Base-by-base conservation (phyloP, 2,329 filamentous ascomycete genomes). In the Reticulascus tulasneorum region DNA sequence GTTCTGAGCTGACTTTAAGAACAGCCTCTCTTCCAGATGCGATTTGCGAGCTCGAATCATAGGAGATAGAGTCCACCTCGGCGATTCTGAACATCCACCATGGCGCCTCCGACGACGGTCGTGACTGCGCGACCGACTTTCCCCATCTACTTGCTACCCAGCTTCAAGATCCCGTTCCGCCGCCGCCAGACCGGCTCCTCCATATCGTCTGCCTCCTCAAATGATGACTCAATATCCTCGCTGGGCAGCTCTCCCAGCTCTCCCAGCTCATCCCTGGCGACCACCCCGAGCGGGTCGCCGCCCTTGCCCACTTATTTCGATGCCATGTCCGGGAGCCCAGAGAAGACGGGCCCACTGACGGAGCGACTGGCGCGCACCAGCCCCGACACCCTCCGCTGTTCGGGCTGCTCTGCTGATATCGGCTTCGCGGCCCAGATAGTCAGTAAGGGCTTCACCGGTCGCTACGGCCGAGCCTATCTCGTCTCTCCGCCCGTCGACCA, bases 391-490 rank as follows among this genome's bases (percentile, higher is more conserved):
- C 59, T 84, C 32, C 70, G 76, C 45, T 84, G 79, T 59, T 62
- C 65, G 22, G 64, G 58, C 32, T 84, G 79, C 62, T 66, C 75
- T 10, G 63, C 71, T 36, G 77, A 84, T 54, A 55, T 84, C n/a
- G 79, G 77, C 13, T 77, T 77, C 50, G 54, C 66, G 12, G 67
- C 71, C 10, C 78, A 82, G 53, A 75, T 84, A 41, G 69, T 84
- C 24, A 77, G 71, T 44, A 82, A 82, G 53, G 75, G 77, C 45
- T 84, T 84, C 60, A 80, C 73, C 0, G 80, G 80, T 13, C 76
- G 78, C 15, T 72, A 82, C 54, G 80, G 80, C 6, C 71, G 78
- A 17, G 79, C 79, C 10, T 80, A 74, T 51, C 69, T 84, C 31
- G 74, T 83, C 31, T 63, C 73, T 29, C 64, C 63, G 22, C 33